Percentiles rank a stretch among this genome's conserved stretches.
These are phyloP conservation scores for Pythium scleroteichum DNA, from an alignment of 352 stramenopile genomes.

Conservation along the genomic window DNA sequence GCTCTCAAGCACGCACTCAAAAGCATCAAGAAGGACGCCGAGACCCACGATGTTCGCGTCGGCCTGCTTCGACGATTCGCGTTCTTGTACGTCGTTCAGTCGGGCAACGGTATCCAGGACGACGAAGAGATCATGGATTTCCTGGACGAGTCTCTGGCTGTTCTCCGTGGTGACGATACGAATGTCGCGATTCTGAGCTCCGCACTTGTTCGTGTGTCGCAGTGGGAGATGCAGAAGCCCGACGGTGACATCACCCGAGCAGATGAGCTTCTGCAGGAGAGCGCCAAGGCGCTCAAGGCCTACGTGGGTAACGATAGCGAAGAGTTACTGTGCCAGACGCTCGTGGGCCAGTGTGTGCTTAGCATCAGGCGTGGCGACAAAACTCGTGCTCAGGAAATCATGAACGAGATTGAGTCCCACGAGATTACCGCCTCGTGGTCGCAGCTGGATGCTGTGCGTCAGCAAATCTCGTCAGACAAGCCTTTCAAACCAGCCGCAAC, in stretches of 20 bases:
- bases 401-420: constrained; percentile 48
- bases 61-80: constrained; percentile 19
- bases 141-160: constrained; percentile 20
- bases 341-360: constrained; percentile 61
- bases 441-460: constrained; percentile 45
- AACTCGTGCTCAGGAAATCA: constrained; percentile 31
- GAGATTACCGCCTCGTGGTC: constrained; percentile 29
- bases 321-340: constrained; percentile 42
- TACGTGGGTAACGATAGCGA: constrained; percentile 12
- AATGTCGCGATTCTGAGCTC: constrained; percentile 14
- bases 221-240: constrained; percentile 23
- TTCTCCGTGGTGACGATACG: constrained; percentile 4
- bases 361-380: constrained; percentile 47
- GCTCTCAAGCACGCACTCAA: constrained; percentile 17
- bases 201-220: constrained; percentile 18
- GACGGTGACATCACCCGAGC: constrained; percentile 3
- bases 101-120: constrained; percentile 2
- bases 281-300: constrained; percentile 6
- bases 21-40: constrained; percentile 10
- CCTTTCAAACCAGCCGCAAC: neutral
- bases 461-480: constrained; percentile 32
- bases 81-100: constrained; percentile 20
- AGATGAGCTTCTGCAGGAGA: constrained; percentile 22
- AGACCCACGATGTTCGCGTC: constrained; percentile 7
- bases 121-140: constrained; percentile 15